Evolutionary conservation across 208 protist genomes (phyloP), one percentile per base, ranked within the genome.

Genomic region (Leishmania gerbilli): DNA sequence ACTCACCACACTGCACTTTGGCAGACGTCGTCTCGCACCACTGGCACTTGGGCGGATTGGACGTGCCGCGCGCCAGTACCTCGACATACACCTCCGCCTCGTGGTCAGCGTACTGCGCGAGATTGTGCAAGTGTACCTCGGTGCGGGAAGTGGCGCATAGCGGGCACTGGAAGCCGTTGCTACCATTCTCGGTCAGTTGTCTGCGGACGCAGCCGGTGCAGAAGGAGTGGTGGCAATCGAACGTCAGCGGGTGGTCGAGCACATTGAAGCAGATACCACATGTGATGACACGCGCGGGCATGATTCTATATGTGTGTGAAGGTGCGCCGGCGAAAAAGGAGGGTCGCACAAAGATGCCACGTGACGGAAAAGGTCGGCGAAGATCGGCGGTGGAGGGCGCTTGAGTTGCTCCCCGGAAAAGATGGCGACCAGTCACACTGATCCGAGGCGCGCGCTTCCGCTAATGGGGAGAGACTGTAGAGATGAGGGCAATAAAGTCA

Each of bases 181-280:
- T 82, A 6, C 82, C 76, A 74, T 88, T 88, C 15, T 79, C 79
- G 24, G 76, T 69, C 37, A 97, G 76, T 51, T 86, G 83, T 21
- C 31, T 37, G 21, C 81, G 86, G 34, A 97, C 86, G 79, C 93
- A 97, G 21, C 74, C 82, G 1, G 71, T 64, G 69, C 92, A 95
- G 74, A 92, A 95, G 71, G 80, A 84, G 82, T 97, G 87, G 17
- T 79, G 51, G 81, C 93, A 97, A 0, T 84, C 76, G 24, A 97
- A 81, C 8, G 88, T 91, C 21, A 95, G 64, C 13, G 93, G 91
- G 4, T 87, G 55, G 0, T 82, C 77, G 45, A 97, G 55, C 62
- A 92, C 82, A 42, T 92, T 87, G 85, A 95, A 97, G 86, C 93
- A 97, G 1, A 92, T 71, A 21, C 91, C 92, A 72, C 93, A 97